Percentiles rank a stretch among this genome's conserved stretches.
These are phyloP conservation scores for Mycena indigotica DNA, from an alignment of 768 basidiomycete genomes.

Conservation along the genomic window DNA sequence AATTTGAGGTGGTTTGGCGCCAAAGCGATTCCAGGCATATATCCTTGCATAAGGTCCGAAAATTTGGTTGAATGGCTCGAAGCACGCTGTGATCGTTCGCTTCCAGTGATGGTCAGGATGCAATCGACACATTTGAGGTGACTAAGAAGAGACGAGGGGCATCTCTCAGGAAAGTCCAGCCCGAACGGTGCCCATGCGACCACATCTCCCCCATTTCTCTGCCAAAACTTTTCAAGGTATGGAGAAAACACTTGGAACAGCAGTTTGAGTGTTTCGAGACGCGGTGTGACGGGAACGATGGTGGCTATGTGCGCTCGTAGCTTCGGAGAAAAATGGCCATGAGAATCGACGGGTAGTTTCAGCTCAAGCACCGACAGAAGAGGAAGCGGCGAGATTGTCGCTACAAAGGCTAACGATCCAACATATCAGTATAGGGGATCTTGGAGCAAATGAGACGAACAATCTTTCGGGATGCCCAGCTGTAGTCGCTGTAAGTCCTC, in stretches of 20 bases:
- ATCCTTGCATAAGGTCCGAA: no score
- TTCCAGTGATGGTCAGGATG: no score
- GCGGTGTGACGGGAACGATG: neutral
- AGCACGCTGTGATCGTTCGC: no score
- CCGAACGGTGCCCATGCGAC: neutral
- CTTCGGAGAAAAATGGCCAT: neutral
- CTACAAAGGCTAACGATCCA: neutral
- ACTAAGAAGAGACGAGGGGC: neutral
- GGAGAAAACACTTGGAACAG: neutral
- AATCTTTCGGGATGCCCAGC: neutral
- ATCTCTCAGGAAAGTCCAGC: neutral
- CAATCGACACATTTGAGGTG: neutral
- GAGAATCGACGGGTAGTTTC: neutral
- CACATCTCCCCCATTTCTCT: neutral
- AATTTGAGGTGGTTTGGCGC: no score
- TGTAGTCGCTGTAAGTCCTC: neutral
- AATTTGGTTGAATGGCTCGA: no score
- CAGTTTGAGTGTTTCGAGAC: neutral
- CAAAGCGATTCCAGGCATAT: no score
- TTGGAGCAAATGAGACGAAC: neutral
- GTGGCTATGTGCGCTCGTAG: neutral
- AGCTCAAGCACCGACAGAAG: no score
- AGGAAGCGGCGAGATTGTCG: neutral
- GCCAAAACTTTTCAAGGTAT: neutral
- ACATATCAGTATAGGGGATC: neutral